Evolutionary conservation across 192 early-diverging fungal genomes (phyloP).

Genomic region (Backusella westeae): DNA sequence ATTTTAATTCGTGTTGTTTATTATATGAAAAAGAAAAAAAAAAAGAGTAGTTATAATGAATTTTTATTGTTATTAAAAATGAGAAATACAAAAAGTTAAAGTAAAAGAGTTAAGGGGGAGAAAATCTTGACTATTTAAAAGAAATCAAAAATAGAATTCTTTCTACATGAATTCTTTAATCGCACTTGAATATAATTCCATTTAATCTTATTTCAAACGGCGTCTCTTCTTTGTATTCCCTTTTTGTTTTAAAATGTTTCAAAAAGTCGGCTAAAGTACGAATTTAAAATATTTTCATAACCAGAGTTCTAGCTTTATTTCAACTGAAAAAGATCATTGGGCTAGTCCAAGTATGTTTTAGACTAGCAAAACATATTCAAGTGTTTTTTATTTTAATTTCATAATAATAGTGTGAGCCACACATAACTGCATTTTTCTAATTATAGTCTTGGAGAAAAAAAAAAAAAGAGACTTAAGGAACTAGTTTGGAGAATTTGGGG

Average conservation of each 20-base stretch:
- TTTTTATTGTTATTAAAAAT: background rate
- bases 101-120: background rate
- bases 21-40: background rate
- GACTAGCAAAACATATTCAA: background rate
- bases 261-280: background rate
- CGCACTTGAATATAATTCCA: background rate
- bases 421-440: background rate
- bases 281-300: background rate
- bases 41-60: background rate
- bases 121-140: background rate
- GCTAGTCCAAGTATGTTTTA: background rate
- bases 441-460: background rate
- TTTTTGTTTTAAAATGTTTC: background rate
- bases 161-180: background rate
- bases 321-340: background rate
- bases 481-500: too few relatives aligned
- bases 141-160: slow-evolving; percentile 3
- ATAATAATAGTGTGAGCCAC: background rate
- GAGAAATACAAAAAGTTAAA: background rate
- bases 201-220: background rate
- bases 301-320: background rate
- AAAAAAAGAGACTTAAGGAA: background rate
- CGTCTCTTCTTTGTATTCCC: background rate
- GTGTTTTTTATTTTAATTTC: background rate
- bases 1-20: background rate